Evolutionary conservation across 176 grass and related monocot species (phyloP).

Genomic region (Luzula sylvatica): DNA sequence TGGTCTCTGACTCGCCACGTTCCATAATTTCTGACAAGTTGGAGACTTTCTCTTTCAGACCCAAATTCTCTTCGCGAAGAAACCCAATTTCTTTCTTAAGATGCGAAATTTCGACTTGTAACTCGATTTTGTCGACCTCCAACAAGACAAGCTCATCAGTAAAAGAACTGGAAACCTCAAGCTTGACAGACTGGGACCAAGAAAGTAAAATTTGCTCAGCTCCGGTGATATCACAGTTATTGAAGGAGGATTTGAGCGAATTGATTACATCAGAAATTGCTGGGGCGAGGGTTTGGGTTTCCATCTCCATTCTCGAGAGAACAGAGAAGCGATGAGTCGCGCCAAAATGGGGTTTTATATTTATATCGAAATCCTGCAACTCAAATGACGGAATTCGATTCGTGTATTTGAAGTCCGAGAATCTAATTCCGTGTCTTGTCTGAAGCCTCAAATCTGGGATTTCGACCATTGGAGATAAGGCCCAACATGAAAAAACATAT

Average conservation of each 20-base stretch:
- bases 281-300: conserved; percentile 6
- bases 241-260: background rate
- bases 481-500: no score
- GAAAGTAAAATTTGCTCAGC: background rate
- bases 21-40: background rate
- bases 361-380: no score
- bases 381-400: no score
- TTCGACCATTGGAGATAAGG: no score
- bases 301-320: conserved; percentile 3
- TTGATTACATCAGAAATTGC: background rate
- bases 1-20: background rate
- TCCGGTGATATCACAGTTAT: background rate
- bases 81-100: conserved; percentile 38
- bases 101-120: conserved; percentile 24
- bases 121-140: conserved; percentile 25
- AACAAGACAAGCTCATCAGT: conserved; percentile 23
- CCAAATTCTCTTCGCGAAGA: conserved; percentile 16
- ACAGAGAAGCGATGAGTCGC: background rate
- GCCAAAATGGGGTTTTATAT: background rate
- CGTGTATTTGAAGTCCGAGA: no score
- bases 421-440: no score
- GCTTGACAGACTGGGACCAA: conserved; percentile 12
- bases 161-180: conserved; percentile 20
- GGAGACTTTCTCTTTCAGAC: conserved; percentile 13
- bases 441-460: no score